Percentiles rank a stretch among this genome's conserved stretches.
Evolutionary conservation across 768 basidiomycete genomes (phyloP).

Genomic region (Amanita muscaria): DNA sequence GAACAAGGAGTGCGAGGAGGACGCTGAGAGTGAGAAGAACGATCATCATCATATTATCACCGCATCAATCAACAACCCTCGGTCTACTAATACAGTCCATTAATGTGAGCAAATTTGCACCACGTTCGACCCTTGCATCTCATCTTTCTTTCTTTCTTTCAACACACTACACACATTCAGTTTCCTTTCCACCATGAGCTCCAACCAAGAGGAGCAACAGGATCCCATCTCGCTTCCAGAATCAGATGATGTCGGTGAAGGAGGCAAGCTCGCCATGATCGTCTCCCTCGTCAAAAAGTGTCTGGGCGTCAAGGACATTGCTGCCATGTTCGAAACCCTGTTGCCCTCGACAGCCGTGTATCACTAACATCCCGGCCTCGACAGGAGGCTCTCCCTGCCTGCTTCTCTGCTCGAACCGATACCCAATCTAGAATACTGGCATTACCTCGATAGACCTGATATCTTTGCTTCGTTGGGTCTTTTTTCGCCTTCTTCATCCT

Average conservation of each 20-base stretch:
- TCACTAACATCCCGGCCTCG: constrained; percentile 6
- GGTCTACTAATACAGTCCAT: neutral
- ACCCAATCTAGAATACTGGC: constrained; percentile 96
- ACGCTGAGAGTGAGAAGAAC: neutral
- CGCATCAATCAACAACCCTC: neutral
- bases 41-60: neutral
- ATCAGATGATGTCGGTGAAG: constrained; percentile 65
- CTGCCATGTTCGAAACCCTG: constrained; percentile 62
- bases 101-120: neutral
- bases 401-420: constrained; percentile 90
- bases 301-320: constrained; percentile 91
- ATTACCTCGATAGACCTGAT: constrained; percentile 87
- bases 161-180: too few relatives aligned
- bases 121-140: too few relatives aligned
- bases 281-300: constrained; percentile 85
- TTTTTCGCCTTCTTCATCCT: constrained; percentile 22
- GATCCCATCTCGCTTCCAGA: constrained; percentile 67
- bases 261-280: constrained; percentile 91
- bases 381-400: constrained; percentile 84
- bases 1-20: constrained; percentile 12
- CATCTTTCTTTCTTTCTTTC: too few relatives aligned
- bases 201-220: constrained; percentile 27
- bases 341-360: neutral
- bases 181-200: constrained; percentile 2
- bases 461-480: constrained; percentile 83